Evolutionary conservation across 2,329 filamentous ascomycete species (phyloP).

Genomic region (Penicillium aurantiogriseum): DNA sequence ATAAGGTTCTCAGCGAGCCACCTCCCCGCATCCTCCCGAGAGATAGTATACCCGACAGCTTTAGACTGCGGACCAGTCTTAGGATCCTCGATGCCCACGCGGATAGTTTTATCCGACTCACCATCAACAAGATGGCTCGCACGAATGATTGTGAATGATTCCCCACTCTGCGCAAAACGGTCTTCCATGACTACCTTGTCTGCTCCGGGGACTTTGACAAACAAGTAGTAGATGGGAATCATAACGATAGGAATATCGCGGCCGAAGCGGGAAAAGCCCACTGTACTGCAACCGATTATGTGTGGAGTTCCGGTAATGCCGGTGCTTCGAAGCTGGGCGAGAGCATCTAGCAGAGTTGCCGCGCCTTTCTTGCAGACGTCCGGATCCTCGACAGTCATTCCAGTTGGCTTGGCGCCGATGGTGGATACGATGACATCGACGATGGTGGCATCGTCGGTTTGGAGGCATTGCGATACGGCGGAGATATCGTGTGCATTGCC

Average conservation of each 20-base stretch:
- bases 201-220: constrained; percentile 35
- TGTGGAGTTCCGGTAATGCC: constrained; percentile 25
- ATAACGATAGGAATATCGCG: constrained; percentile 35
- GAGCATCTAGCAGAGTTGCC: constrained; percentile 25
- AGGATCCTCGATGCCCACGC: constrained; percentile 29
- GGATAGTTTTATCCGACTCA: constrained; percentile 18
- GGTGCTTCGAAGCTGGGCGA: constrained; percentile 14
- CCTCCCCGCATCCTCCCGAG: constrained; percentile 31
- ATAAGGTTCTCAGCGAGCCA: constrained; percentile 18
- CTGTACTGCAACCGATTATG: constrained; percentile 35
- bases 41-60: constrained; percentile 36
- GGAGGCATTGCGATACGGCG: constrained; percentile 42
- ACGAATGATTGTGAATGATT: constrained; percentile 30
- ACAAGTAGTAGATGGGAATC: constrained; percentile 32
- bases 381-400: constrained; percentile 35
- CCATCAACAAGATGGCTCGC: constrained; percentile 38
- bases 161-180: constrained; percentile 25
- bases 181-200: constrained; percentile 40
- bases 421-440: constrained; percentile 50
- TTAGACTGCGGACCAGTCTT: constrained; percentile 31
- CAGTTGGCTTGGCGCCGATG: constrained; percentile 42
- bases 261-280: constrained; percentile 31
- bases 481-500: constrained; percentile 48
- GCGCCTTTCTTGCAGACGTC: constrained; percentile 35
- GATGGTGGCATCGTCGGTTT: constrained; percentile 17